Evolutionary conservation across 2,329 filamentous ascomycete species (phyloP).

Genomic region (Alternaria incomplexa): DNA sequence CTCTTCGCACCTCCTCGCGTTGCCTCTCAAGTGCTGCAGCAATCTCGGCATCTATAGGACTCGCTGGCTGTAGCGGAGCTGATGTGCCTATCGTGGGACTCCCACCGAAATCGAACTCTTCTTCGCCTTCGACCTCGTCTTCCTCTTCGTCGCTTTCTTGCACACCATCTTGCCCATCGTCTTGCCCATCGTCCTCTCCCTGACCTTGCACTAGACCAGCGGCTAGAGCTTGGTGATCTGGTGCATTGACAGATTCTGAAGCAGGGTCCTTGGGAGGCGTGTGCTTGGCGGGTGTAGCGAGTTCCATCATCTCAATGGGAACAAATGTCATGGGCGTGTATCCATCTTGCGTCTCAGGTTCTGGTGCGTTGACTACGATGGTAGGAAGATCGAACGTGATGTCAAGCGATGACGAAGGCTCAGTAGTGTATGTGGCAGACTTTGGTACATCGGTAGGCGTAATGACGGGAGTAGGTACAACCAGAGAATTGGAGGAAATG

Average conservation of each 20-base stretch:
- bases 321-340: not conserved
- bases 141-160: not conserved
- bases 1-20: not conserved
- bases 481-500: not conserved
- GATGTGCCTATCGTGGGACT: not conserved
- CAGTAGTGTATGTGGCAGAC: not conserved
- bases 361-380: no score
- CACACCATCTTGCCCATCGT: not conserved
- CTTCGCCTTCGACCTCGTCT: not conserved
- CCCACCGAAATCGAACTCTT: not conserved
- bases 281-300: not conserved
- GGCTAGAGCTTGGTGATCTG: not conserved
- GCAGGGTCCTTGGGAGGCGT: not conserved
- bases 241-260: not conserved
- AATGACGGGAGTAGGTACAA: not conserved
- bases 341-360: not conserved
- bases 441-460: not conserved
- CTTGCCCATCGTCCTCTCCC: fast-evolving
- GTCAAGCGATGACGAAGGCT: not conserved
- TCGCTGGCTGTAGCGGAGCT: not conserved
- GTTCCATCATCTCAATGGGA: not conserved
- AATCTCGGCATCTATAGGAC: not conserved
- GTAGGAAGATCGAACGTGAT: not conserved
- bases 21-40: not conserved
- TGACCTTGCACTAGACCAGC: not conserved